Conservation (phyloP, 192 early-diverging fungal species). For the Coemansia sp. region DNA sequence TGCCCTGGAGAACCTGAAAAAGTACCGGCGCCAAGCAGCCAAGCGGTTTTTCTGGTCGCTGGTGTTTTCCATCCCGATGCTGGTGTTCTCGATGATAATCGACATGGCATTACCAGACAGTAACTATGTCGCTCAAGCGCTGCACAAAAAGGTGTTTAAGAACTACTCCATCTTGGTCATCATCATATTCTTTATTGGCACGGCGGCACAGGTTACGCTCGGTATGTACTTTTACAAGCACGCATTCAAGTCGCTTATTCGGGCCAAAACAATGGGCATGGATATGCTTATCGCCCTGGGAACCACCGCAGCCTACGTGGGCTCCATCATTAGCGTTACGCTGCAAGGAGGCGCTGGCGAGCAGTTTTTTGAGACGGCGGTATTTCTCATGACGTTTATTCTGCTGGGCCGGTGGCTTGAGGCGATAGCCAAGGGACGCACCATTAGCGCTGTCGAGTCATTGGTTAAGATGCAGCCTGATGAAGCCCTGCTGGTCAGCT, state of each 20-base stretch:
- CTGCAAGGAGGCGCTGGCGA: slow-evolving; percentile 57
- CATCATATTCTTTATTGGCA: slow-evolving; percentile 68
- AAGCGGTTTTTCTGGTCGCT: slow-evolving; percentile 61
- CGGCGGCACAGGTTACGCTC: slow-evolving; percentile 86
- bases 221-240: slow-evolving; percentile 76
- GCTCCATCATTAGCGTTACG: slow-evolving; percentile 67
- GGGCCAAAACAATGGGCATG: slow-evolving; percentile 86
- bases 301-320: slow-evolving; percentile 79
- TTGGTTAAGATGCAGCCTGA: slow-evolving; percentile 61
- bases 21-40: slow-evolving; percentile 73
- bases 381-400: slow-evolving; percentile 90
- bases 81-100: slow-evolving; percentile 61
- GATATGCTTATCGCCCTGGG: slow-evolving; percentile 88
- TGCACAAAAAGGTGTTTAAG: slow-evolving; percentile 46
- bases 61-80: slow-evolving; percentile 76
- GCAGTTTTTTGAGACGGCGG: slow-evolving; percentile 92
- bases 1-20: slow-evolving; percentile 70
- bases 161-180: slow-evolving; percentile 46
- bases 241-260: slow-evolving; percentile 74
- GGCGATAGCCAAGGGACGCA: slow-evolving; percentile 87
- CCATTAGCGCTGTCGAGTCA: slow-evolving; percentile 73
- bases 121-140: slow-evolving; percentile 30
- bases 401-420: slow-evolving; percentile 89
- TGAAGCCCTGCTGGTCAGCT: slow-evolving; percentile 32
- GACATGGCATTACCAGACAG: slow-evolving; percentile 43